Conservation (phyloP, 345 rosid genomes). For the Salix suchowensis region DNA sequence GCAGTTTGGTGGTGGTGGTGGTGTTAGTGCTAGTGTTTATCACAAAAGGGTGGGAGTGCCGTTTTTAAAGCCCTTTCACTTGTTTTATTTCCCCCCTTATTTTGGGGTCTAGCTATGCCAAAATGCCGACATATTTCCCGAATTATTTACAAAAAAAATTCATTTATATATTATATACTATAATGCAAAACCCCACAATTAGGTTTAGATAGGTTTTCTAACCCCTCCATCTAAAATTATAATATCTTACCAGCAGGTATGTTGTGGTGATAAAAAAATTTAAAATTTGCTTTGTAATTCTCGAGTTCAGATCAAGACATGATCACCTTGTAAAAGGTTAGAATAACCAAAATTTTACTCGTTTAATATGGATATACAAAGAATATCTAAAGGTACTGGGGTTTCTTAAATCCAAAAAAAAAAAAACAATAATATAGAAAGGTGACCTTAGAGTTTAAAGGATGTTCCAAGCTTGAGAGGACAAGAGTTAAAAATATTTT, state of each 20-base stretch:
- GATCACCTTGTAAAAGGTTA: too few species aligned
- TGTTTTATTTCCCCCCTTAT: neutral
- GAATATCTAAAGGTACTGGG: too few species aligned
- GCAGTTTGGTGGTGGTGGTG: constrained; percentile 25
- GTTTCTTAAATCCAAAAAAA: too few species aligned
- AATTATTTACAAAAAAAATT: neutral
- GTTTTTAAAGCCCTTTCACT: constrained; percentile 21
- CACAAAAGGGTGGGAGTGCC: constrained; percentile 25
- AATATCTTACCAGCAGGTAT: neutral
- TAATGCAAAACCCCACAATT: neutral
- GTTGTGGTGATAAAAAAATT: too few species aligned
- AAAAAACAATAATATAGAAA: too few species aligned
- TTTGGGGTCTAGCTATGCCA: constrained; percentile 37
- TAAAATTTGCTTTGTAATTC: too few species aligned
- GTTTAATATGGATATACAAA: fast-evolving
- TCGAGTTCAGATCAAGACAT: fast-evolving
- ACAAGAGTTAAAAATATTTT: too few species aligned
- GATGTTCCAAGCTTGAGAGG: too few species aligned
- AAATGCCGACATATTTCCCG: constrained; percentile 41
- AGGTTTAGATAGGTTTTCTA: neutral
- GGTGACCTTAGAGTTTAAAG: too few species aligned
- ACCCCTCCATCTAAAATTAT: neutral
- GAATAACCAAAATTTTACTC: too few species aligned
- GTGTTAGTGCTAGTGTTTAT: constrained; percentile 41
- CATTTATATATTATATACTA: neutral